These are phyloP conservation scores for Xylona heveae DNA, from an alignment of 495 filamentous ascomycete species.

Conservation along the genomic window DNA sequence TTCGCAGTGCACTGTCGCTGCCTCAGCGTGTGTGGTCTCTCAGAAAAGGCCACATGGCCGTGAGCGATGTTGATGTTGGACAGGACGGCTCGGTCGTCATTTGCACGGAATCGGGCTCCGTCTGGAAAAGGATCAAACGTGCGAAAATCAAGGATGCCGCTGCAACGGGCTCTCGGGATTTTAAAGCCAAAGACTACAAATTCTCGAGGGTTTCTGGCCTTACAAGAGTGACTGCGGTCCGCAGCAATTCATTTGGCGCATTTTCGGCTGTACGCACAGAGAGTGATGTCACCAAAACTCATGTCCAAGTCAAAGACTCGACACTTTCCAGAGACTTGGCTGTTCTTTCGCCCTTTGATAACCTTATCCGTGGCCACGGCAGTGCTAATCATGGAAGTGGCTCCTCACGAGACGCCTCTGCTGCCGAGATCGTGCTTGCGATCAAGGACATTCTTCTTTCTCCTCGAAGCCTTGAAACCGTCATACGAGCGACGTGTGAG, in stretches of 20 bases:
- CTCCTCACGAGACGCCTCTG: too few relatives aligned
- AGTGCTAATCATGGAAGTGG: too few relatives aligned
- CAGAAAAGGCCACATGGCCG: slow-evolving; percentile 65
- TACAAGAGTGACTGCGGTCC: slow-evolving; percentile 60
- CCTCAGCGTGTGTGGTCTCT: slow-evolving; percentile 66
- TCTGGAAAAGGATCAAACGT: slow-evolving; percentile 72
- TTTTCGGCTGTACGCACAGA: slow-evolving; percentile 79
- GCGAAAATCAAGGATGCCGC: slow-evolving; percentile 55
- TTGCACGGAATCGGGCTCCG: slow-evolving; percentile 74
- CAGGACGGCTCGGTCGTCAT: slow-evolving; percentile 92
- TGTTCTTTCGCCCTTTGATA: slow-evolving; percentile 40
- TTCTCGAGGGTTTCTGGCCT: slow-evolving; percentile 76
- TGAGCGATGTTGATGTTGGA: slow-evolving; percentile 65
- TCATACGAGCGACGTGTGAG: background rate
- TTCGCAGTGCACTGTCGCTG: slow-evolving; percentile 49
- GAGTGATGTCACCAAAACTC: slow-evolving; percentile 56
- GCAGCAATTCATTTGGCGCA: slow-evolving; percentile 70
- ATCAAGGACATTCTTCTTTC: slow-evolving; percentile 2
- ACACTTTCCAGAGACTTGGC: slow-evolving; percentile 55
- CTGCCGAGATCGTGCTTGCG: slow-evolving; percentile 8
- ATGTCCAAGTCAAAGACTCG: slow-evolving; percentile 39
- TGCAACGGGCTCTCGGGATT: slow-evolving; percentile 22
- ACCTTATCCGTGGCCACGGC: too few relatives aligned
- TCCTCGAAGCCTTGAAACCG: too few relatives aligned
- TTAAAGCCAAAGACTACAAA: slow-evolving; percentile 68